Conservation (phyloP, 2,329 filamentous ascomycete species). For the Fusarium citri region DNA sequence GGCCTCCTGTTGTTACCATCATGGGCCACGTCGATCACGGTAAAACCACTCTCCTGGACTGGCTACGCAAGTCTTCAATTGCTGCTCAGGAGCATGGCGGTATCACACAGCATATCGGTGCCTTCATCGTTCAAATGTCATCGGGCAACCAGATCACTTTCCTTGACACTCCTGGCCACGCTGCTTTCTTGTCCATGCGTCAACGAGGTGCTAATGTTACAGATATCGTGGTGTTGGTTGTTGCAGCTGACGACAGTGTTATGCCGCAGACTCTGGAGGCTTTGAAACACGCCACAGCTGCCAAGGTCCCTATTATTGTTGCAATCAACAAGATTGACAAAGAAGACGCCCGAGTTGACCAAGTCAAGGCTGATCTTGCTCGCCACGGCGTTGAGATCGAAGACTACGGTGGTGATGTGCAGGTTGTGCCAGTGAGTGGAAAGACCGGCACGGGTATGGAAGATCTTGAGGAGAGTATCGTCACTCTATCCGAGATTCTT, state of each 20-base stretch:
- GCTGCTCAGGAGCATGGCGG: conserved; percentile 93
- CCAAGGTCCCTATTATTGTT: conserved; percentile 94
- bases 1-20: conserved; percentile 96
- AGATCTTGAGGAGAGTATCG: conserved; percentile 89
- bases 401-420: conserved; percentile 93
- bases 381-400: conserved; percentile 89
- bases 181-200: conserved; percentile 95
- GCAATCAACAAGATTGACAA: conserved; percentile 99
- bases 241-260: conserved; percentile 96
- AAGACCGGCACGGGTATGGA: conserved; percentile 94
- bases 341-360: conserved; percentile 80
- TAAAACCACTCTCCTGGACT: conserved; percentile 96
- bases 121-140: conserved; percentile 90
- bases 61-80: conserved; percentile 90
- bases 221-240: conserved; percentile 94
- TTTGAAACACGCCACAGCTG: conserved; percentile 88
- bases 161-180: conserved; percentile 95
- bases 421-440: conserved; percentile 90
- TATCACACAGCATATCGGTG: conserved; percentile 98
- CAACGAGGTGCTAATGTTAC: conserved; percentile 95
- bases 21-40: conserved; percentile 99
- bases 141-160: conserved; percentile 94
- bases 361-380: conserved; percentile 88
- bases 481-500: conserved; percentile 87
- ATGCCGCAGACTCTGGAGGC: conserved; percentile 98